These are phyloP conservation scores for Artemisia annua DNA, from an alignment of 129 eudicot genomes.

Conservation along the genomic window DNA sequence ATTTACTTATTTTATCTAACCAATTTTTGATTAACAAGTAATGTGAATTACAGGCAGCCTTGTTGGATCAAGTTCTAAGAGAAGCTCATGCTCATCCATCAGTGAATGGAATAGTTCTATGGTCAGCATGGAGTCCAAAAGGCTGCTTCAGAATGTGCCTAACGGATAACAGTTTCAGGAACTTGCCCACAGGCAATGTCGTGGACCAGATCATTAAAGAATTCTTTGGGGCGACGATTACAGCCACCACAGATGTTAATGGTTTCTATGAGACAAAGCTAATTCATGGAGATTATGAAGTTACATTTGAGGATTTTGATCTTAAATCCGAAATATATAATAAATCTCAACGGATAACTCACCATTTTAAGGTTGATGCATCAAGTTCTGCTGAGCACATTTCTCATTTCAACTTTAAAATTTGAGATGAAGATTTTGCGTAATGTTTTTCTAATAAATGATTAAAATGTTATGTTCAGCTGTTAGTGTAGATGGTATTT, in stretches of 20 bases:
- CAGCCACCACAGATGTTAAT: slow-evolving; percentile 39
- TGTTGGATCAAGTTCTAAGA: slow-evolving; percentile 48
- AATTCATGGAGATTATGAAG: slow-evolving; percentile 63
- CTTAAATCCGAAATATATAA: background rate
- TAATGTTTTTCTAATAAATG: background rate
- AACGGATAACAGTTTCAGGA: slow-evolving; percentile 54
- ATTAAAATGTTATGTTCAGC: background rate
- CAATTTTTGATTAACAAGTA: background rate
- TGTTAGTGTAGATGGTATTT: no score
- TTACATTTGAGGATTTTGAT: slow-evolving; percentile 14
- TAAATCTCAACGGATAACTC: background rate
- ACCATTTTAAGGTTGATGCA: slow-evolving; percentile 17
- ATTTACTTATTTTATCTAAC: background rate
- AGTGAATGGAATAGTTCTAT: slow-evolving; percentile 59
- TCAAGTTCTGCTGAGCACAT: slow-evolving; percentile 14
- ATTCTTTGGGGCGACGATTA: slow-evolving; percentile 1
- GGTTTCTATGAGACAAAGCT: slow-evolving; percentile 53
- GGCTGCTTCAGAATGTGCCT: slow-evolving; percentile 53
- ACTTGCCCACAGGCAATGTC: slow-evolving; percentile 53
- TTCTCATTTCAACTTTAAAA: slow-evolving; percentile 19
- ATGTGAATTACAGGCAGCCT: slow-evolving; percentile 36
- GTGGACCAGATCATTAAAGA: slow-evolving; percentile 44
- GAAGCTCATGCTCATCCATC: slow-evolving; percentile 64
- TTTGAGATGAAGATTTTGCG: background rate
- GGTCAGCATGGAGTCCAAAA: slow-evolving; percentile 54